Evolutionary conservation across 2,329 filamentous ascomycete genomes (phyloP).

Genomic region (Neopestalotiopsis clavispora): DNA sequence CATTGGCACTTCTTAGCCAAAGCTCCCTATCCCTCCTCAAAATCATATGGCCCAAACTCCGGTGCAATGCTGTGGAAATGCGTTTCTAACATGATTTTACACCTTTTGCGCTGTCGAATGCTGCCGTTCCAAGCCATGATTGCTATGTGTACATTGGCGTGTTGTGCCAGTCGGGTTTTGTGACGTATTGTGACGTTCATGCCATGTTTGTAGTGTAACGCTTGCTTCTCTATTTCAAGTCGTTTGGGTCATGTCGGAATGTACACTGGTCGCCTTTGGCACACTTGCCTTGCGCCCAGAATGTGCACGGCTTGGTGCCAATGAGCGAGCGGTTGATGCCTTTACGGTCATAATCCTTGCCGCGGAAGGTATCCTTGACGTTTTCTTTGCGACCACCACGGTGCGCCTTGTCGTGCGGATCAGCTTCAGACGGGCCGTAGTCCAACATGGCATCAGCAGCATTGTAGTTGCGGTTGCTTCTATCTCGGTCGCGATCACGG

Average conservation of each 20-base stretch:
- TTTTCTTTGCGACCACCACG: conserved; percentile 44
- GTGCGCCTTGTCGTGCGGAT: conserved; percentile 31
- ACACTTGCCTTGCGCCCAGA: conserved; percentile 74
- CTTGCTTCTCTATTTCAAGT: conserved; percentile 30
- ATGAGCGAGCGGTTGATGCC: conserved; percentile 62
- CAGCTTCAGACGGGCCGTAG: conserved; percentile 19
- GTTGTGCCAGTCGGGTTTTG: not conserved
- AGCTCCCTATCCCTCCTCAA: not conserved
- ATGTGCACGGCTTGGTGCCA: conserved; percentile 71
- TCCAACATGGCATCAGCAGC: conserved; percentile 17
- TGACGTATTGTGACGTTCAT: not conserved
- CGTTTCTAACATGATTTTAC: not conserved
- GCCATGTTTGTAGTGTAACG: not conserved
- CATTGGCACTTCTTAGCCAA: not conserved
- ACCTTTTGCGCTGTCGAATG: not conserved
- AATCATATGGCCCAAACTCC: not conserved
- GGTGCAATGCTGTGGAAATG: not conserved
- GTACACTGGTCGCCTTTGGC: conserved; percentile 76
- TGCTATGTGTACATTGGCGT: not conserved
- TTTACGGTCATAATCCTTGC: conserved; percentile 37
- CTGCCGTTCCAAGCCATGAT: not conserved
- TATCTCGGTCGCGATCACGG: conserved; percentile 13
- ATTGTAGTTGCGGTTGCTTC: conserved; percentile 33
- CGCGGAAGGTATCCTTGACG: conserved; percentile 24
- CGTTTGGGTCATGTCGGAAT: conserved; percentile 66